Base-by-base conservation (phyloP, 2,329 filamentous ascomycete species). In the Paraconiothyrium brasiliense region DNA sequence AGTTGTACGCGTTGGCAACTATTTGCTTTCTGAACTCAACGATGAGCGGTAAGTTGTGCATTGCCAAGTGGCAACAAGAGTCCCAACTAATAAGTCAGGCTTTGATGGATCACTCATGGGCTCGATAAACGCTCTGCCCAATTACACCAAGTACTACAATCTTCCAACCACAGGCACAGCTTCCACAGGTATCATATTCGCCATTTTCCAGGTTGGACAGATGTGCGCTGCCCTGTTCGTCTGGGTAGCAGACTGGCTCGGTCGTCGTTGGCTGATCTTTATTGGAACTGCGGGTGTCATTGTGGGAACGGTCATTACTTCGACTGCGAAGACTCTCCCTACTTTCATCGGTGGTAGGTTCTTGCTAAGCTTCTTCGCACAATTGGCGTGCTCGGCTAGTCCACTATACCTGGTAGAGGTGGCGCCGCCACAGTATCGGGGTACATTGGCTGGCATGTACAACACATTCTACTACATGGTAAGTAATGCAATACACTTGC, bases 211-310 rank as follows among this genome's bases (percentile, higher is more conserved):
- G 50, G 62, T 83, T 47, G 81, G 80, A 11, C 80, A 81, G 60
- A 83, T 83, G 75, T 73, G 67, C 20, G 81, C 76, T 9, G 79
- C 80, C 1, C 68, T 82, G 1, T 81, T 83, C 61, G 74, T 78
- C 27, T 83, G 80, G 77, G 69, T 81, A 48, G 75, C 80, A 41
- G 83, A 84, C 60, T 82, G 78, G 76, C 74, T 79, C 9, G 83
- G 83, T 1, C 76, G 83, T 22, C 79, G 76, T 4, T 73, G 75
- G 59, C 78, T 79, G 20, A 80, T 84, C 30, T 81, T 79, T 60
- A 76, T 83, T 43, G 83, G 78, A 1, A 63, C 67, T n/a, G 49
- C 62, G 8, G 75, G 77, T 13, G 67, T 71, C 24, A 61, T 67
- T 35, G 50, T 73, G 2, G 71, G 70, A 11, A 67, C 71, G 10